A percentile compares a stretch with the other conserved stretches of the same genome.
phyloP scores from a whole-genome alignment of 179 eudicot species.

The Spergularia azorica region DNA sequence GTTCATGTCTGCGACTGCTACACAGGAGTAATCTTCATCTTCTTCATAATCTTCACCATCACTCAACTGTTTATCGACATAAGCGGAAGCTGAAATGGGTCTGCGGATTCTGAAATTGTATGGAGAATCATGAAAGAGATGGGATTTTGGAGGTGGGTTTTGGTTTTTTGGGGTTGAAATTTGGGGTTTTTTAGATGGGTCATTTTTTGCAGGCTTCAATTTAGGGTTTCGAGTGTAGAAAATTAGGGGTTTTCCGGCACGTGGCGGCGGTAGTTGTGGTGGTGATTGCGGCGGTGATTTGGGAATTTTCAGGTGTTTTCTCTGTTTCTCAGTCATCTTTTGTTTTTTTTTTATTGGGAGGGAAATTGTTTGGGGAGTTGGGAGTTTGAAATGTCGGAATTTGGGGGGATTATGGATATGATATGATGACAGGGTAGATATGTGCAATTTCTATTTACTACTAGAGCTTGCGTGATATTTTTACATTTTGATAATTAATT shows the following conservation, averaged over 20 bases:
- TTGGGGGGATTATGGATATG: too few relatives aligned
- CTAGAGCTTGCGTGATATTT: too few relatives aligned
- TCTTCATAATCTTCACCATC: constrained; percentile 17
- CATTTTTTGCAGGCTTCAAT: constrained; percentile 10
- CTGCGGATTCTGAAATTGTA: constrained; percentile 5
- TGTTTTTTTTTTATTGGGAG: too few relatives aligned
- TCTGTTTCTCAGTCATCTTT: too few relatives aligned
- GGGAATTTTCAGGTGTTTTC: constrained; percentile 10
- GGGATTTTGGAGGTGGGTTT: constrained; percentile 17
- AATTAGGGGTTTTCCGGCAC: neutral
- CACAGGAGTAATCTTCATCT: constrained; percentile 13
- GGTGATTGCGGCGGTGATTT: constrained; percentile 19
- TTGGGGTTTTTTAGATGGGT: constrained; percentile 17
- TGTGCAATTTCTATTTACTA: too few relatives aligned
- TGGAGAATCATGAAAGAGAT: neutral
- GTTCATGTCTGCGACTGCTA: constrained; percentile 28
- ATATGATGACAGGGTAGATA: too few relatives aligned
- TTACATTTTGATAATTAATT: too few relatives aligned
- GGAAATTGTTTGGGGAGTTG: too few relatives aligned
- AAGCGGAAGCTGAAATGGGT: constrained; percentile 5
- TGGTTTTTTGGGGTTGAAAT: constrained; percentile 23
- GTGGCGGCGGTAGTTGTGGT: too few relatives aligned
- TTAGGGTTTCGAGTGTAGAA: constrained; percentile 31
- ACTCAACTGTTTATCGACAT: neutral
- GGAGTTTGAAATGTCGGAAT: too few relatives aligned